A percentile compares a stretch with the other conserved stretches of the same genome.
Evolutionary conservation across 2,329 filamentous ascomycete genomes (phyloP).

Genomic region (Pestalotiopsis fici): DNA sequence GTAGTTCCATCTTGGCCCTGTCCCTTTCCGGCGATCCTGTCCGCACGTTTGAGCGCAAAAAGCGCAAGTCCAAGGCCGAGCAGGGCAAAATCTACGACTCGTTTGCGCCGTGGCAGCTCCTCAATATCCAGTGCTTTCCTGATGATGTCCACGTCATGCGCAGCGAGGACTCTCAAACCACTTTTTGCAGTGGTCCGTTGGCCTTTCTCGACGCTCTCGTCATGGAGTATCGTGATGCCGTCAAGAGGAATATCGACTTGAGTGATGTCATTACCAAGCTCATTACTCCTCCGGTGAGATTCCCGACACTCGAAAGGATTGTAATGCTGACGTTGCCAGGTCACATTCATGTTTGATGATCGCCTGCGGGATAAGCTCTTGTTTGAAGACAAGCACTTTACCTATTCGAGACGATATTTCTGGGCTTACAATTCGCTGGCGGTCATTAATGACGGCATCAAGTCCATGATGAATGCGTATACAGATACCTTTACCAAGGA

Average conservation of each 20-base stretch:
- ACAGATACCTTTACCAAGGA: conserved; percentile 9
- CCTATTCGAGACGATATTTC: conserved; percentile 36
- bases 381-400: conserved; percentile 63
- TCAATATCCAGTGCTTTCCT: conserved; percentile 60
- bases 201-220: conserved; percentile 61
- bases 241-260: conserved; percentile 59
- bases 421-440: conserved; percentile 8
- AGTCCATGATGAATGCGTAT: conserved; percentile 8
- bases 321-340: conserved; percentile 21
- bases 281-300: conserved; percentile 54
- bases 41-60: conserved; percentile 36
- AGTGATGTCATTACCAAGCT: conserved; percentile 58
- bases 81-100: conserved; percentile 58
- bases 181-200: conserved; percentile 61
- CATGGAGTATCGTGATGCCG: conserved; percentile 60
- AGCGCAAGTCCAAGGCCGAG: conserved; percentile 47
- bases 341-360: conserved; percentile 60
- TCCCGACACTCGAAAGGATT: background rate
- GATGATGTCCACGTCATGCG: conserved; percentile 60
- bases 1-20: conserved; percentile 45
- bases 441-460: conserved; percentile 9
- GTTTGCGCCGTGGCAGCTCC: conserved; percentile 61
- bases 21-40: conserved; percentile 46
- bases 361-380: conserved; percentile 56
- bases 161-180: conserved; percentile 53